A percentile compares a stretch with the other conserved stretches of the same genome.
These are phyloP conservation scores for Cryptococcus neoformans DNA, from an alignment of 1,284 basidiomycete genomes.

Conservation along the genomic window DNA sequence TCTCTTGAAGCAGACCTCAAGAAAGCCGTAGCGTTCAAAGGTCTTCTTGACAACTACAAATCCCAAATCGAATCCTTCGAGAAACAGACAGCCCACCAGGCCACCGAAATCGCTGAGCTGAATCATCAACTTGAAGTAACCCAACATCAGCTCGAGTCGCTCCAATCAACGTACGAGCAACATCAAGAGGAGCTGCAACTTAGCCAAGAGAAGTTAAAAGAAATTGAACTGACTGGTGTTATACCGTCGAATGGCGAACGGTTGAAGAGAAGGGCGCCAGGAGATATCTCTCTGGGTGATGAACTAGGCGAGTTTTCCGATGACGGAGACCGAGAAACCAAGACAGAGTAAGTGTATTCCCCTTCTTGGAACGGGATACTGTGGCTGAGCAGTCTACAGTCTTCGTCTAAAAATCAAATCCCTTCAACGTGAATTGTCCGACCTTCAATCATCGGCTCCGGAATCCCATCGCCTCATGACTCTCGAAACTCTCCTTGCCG, in stretches of 20 bases:
- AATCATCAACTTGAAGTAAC: conserved; percentile 74
- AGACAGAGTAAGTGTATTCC: conserved; percentile 61
- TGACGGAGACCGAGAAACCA: conserved; percentile 63
- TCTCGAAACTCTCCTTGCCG: conserved; percentile 84
- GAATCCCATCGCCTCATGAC: conserved; percentile 73
- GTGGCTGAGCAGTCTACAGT: conserved; percentile 14
- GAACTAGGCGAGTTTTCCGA: conserved; percentile 49
- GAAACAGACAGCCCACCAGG: conserved; percentile 53
- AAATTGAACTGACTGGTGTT: conserved; percentile 63
- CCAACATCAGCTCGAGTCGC: conserved; percentile 59
- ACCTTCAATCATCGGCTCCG: conserved; percentile 61
- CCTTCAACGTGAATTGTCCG: conserved; percentile 76
- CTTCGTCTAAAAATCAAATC: conserved; percentile 80
- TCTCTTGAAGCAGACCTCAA: conserved; percentile 85
- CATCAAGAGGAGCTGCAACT: conserved; percentile 82
- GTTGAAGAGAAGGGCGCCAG: conserved; percentile 3
- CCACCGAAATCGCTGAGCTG: conserved; percentile 58
- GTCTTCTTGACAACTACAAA: conserved; percentile 84
- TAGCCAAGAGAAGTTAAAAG: conserved; percentile 86
- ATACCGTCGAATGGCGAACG: not conserved
- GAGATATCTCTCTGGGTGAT: conserved; percentile 41
- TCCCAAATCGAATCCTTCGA: conserved; percentile 80
- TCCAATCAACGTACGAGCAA: conserved; percentile 65
- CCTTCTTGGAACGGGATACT: not conserved
- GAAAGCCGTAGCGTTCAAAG: conserved; percentile 80